These are phyloP conservation scores for Mrakia gelida DNA, from an alignment of 768 basidiomycete species.

Conservation along the genomic window DNA sequence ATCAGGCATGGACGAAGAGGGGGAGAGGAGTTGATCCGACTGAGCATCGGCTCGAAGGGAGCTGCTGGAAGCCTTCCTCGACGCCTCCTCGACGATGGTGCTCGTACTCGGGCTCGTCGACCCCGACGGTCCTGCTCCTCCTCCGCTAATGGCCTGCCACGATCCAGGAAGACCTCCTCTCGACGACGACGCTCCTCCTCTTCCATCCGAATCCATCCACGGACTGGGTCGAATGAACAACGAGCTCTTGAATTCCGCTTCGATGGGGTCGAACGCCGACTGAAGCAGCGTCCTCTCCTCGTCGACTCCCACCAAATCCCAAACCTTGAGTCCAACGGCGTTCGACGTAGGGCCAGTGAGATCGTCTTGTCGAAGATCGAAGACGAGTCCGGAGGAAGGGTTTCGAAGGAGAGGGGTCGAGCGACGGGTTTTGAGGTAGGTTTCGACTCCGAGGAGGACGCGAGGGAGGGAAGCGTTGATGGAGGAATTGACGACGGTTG, in stretches of 20 bases:
- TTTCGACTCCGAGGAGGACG: slow-evolving; percentile 68
- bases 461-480: slow-evolving; percentile 74
- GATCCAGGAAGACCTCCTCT: neutral
- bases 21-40: slow-evolving; percentile 3
- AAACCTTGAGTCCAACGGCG: slow-evolving; percentile 36
- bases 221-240: slow-evolving; percentile 8
- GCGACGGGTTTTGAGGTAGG: slow-evolving; percentile 61
- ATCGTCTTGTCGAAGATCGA: slow-evolving; percentile 10
- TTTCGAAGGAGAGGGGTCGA: slow-evolving; percentile 64
- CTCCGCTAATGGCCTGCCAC: slow-evolving; percentile 6
- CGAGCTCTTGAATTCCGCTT: slow-evolving; percentile 14
- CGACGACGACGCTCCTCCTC: neutral
- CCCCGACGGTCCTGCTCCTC: neutral
- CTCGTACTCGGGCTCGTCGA: neutral
- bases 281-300: slow-evolving; percentile 34
- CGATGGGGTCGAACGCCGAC: slow-evolving; percentile 37
- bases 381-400: slow-evolving; percentile 57
- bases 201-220: neutral
- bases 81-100: neutral
- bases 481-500: slow-evolving; percentile 75
- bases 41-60: slow-evolving; percentile 7
- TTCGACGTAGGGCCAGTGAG: slow-evolving; percentile 36
- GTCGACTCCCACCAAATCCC: slow-evolving; percentile 39
- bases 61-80: slow-evolving; percentile 2
- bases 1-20: slow-evolving; percentile 11